Evolutionary conservation across 352 stramenopile genomes (phyloP), one percentile per base, ranked within the genome.

Genomic region (Peronospora farinosa): DNA sequence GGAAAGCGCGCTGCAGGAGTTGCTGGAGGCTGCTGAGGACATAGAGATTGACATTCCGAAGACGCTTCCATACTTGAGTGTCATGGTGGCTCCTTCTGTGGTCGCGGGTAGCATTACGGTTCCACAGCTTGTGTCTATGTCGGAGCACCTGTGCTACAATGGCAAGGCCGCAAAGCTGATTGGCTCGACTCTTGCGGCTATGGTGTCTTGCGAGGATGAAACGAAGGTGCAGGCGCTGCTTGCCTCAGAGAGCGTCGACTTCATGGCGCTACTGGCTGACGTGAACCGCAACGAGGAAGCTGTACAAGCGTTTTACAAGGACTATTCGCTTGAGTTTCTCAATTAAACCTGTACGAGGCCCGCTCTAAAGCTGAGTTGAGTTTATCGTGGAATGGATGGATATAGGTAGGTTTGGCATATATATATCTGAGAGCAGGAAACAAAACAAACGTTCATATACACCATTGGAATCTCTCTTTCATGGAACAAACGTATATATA

Each of bases 41-140:
- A 72, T 89, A 32, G 81, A 89, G 54, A 87, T 92, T 47, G 81
- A 92, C 37, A 88, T 89, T 45, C 81, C 81, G 10, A 68, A 78
- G 45, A 81, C 76, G 49, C 62, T 86, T 9, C 58, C 65, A 31
- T 92, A 92, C 61, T 50, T 92, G 33, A 68, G 65, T 33, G 59
- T 84, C 40, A 88, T 92, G 77, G 51, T 92, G 12, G 76, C 76
- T 35, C 78, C 76, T 9, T 78, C 64, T 6, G 63, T 89, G 1
- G 68, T 67, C 3, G 51, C 60, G 0, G 73, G 70, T 12, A 69
- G 60, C 23, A 46, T 89, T 27, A 54, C 60, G 10, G 30, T 87
- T 0, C 40, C 56, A 11, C 65, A 73, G 31, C 41, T 89, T 5
- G 65, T 81, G 16, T 46, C 60, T 9, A 74, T 74, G 54, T 56